A percentile compares a stretch with the other conserved stretches of the same genome.
These are phyloP conservation scores for Phlyctochytrium arcticum DNA, from an alignment of 192 early-diverging fungal genomes.

Conservation along the genomic window DNA sequence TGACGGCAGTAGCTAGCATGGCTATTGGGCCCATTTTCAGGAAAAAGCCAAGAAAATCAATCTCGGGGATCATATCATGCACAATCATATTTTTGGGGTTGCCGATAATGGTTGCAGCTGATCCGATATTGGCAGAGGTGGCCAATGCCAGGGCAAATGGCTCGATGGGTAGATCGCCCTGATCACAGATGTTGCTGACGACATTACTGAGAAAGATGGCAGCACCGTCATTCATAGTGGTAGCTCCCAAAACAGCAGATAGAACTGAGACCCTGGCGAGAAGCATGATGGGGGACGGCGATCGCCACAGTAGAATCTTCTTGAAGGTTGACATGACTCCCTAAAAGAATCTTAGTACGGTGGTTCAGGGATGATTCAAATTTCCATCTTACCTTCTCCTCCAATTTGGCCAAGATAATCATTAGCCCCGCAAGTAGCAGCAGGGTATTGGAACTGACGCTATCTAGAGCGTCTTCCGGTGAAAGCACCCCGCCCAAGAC, in stretches of 20 bases:
- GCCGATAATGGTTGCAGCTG: slow-evolving; percentile 12
- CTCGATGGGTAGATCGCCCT: slow-evolving; percentile 10
- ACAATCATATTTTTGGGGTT: slow-evolving; percentile 22
- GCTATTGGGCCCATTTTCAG: not conserved
- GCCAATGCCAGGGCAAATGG: slow-evolving; percentile 9
- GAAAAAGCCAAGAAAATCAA: not conserved
- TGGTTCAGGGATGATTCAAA: not conserved
- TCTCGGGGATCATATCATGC: slow-evolving; percentile 1
- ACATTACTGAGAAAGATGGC: not conserved
- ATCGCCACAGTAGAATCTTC: not conserved
- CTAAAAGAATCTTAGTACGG: not conserved
- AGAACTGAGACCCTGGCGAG: slow-evolving; percentile 3
- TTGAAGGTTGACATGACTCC: slow-evolving; percentile 4
- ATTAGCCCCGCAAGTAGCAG: slow-evolving; percentile 9
- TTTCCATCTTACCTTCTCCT: slow-evolving; percentile 11
- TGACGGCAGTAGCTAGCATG: not conserved
- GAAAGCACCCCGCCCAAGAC: slow-evolving; percentile 3
- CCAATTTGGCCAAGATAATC: slow-evolving; percentile 13
- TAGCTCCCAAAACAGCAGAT: slow-evolving; percentile 4
- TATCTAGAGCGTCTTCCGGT: slow-evolving; percentile 5
- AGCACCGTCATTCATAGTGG: slow-evolving; percentile 13
- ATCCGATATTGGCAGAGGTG: slow-evolving; percentile 5
- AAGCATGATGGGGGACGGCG: not conserved
- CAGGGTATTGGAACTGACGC: not conserved
- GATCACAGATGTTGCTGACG: slow-evolving; percentile 8